Evolutionary conservation across 805 yeast genomes (phyloP), one percentile per base, ranked within the genome.

Genomic region (Ogataea philodendri): DNA sequence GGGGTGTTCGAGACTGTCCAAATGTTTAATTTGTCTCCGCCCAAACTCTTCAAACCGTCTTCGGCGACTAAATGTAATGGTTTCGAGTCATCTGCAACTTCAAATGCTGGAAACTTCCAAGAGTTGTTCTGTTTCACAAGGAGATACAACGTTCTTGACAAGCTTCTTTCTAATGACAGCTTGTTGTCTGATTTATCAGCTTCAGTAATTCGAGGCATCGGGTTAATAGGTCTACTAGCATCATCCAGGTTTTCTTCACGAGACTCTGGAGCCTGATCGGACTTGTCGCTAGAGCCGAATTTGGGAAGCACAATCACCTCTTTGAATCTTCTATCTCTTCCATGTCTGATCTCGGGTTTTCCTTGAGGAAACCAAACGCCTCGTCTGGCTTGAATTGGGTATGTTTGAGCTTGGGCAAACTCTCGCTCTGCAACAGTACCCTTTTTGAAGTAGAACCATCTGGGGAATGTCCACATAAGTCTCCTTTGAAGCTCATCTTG

Each of bases 401-500:
- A 80, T 41, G 70, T 74, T 57, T 90, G 95, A 19, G 81, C 80
- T 49, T 78, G 76, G 35, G 80, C 64, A 62, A 78, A 90, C 49
- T 76, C 76, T 57, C 87, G 84, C 58, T 87, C 96, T 3, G 95
- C 77, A 44, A 93, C 68, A 1, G 97, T 82, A 44, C 97, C 97
- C 51, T 76, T 81, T 55, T 83, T 85, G 67, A 81, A 93, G 65
- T 89, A 93, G 57, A 78, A 89, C 75, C 87, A 87, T 50, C 82
- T 79, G 5, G 98, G 97, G 62, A 93, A 93, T 0, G 97, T 88
- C 96, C 96, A 88, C 95, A 89, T 88, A 48, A 93, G 70, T 52
- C 97, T 74, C 55, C 80, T 80, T 69, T 88, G 89, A 37, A 93
- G 70, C 59, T 85, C 95, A 33, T 78, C 75, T 61, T 89, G 95